Percentiles rank a stretch among this genome's conserved stretches.
Evolutionary conservation across 2,329 filamentous ascomycete species (phyloP).

Genomic region (Oidium heveae): DNA sequence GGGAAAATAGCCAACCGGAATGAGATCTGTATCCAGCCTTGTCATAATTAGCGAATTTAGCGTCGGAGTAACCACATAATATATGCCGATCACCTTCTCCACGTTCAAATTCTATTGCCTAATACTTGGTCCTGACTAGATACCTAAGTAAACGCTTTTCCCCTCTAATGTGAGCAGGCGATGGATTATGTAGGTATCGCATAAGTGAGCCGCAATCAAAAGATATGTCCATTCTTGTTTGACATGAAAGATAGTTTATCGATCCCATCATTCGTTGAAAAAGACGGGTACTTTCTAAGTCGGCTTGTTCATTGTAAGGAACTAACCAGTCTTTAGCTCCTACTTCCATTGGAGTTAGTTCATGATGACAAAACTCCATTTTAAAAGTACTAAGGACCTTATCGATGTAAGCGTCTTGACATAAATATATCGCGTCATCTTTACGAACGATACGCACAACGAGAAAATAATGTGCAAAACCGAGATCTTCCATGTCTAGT

Average conservation of each 20-base stretch:
- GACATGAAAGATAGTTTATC: neutral
- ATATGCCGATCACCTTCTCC: neutral
- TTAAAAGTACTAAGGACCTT: neutral
- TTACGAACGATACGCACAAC: neutral
- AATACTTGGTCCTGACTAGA: neutral
- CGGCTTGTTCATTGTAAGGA: neutral
- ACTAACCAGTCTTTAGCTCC: neutral
- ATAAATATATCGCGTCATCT: neutral
- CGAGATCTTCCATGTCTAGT: neutral
- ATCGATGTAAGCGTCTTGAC: neutral
- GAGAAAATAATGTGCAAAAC: neutral
- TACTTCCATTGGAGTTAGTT: neutral
- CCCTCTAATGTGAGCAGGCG: neutral
- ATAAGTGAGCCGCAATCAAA: neutral
- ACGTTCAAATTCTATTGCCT: neutral
- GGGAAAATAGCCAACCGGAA: neutral
- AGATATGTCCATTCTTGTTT: neutral
- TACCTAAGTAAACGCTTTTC: neutral
- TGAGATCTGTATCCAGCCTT: neutral
- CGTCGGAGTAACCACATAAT: neutral
- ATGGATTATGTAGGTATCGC: constrained; percentile 1
- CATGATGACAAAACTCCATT: neutral
- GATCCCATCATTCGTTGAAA: constrained; percentile 1
- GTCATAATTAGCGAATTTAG: neutral
- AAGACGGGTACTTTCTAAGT: neutral